Base-by-base conservation (phyloP, 257 asterid genomes). In the Phtheirospermum japonicum region DNA sequence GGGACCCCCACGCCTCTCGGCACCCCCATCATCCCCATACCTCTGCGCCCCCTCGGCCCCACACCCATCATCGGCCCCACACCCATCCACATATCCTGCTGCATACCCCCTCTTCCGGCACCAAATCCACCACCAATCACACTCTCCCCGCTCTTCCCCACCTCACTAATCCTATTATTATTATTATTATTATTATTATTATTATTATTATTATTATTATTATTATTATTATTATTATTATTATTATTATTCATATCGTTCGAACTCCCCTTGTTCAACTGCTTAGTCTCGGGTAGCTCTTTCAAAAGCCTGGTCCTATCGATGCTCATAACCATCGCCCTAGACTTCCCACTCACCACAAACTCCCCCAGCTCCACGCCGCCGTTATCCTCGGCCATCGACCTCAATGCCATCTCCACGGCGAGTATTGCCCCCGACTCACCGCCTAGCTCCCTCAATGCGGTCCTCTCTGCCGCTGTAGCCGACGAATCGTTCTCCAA, bases 1-100 rank as follows among this genome's bases (percentile, higher is more conserved):
- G 97, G 95, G 52, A 89, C 86, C 2, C 95, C 98, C 4, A 88
- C 84, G 12, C 98, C 98, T 73, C 90, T 83, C 0, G 96, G 98
- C 61, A 91, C 77, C 54, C 97, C 97, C 19, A 87, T 80, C 79
- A 88, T 82, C 23, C 92, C 95, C 87, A 85, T 83, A 9, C 88
- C 96, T 79, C 95, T 83, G 1, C 87, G 81, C 6, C 83, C 86
- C 19, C 95, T 83, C 1, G 89, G 81, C 7, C 83, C 86, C 19
- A 79, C 76, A 9, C 85, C 86, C 72, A 92, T 7, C 49, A 42
- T 83, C 3, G 79, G 80, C 18, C 95, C 89, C 86, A 82, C 71
- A 19, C 82, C 83, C 65, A 75, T 73, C 98, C 95, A 88, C 89
- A 80, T 80, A 40, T 85, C 94, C 32, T 65, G 85, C 75, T 42